phyloP scores from a whole-genome alignment of 345 rosid species.

The Rhodamnia rubescens region DNA sequence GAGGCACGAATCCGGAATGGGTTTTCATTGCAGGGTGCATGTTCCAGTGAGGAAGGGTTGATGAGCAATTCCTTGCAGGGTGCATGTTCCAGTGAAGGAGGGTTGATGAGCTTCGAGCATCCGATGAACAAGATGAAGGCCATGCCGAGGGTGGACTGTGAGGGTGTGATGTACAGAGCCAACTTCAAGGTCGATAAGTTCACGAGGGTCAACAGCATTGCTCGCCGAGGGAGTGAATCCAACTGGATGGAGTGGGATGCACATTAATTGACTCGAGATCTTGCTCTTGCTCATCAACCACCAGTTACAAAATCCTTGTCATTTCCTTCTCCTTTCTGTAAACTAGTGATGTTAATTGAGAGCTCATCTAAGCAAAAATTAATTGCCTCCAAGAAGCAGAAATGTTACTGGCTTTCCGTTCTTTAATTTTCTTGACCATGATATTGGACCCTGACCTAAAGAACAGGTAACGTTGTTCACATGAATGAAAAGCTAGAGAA shows the following conservation, averaged over 20 bases:
- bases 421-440: not conserved
- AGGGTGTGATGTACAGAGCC: slow-evolving; percentile 77
- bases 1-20: not conserved
- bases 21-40: slow-evolving; percentile 41
- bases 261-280: not conserved
- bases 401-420: not conserved
- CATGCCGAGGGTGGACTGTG: slow-evolving; percentile 84
- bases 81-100: slow-evolving; percentile 79
- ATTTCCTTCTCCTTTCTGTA: not conserved
- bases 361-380: not conserved
- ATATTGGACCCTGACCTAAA: not conserved
- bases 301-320: not conserved
- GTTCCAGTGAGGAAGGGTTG: slow-evolving; percentile 72
- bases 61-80: slow-evolving; percentile 71
- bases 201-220: slow-evolving; percentile 48
- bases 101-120: slow-evolving; percentile 86
- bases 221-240: slow-evolving; percentile 78
- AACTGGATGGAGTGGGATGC: slow-evolving; percentile 61
- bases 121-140: slow-evolving; percentile 69
- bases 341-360: not conserved
- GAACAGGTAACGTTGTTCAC: not conserved
- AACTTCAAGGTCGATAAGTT: slow-evolving; percentile 76
- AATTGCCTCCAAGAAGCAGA: not conserved
- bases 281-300: not conserved
- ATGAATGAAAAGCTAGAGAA: not conserved